Conservation (phyloP, 176 grass and related monocot genomes). For the Panicum miliaceum region DNA sequence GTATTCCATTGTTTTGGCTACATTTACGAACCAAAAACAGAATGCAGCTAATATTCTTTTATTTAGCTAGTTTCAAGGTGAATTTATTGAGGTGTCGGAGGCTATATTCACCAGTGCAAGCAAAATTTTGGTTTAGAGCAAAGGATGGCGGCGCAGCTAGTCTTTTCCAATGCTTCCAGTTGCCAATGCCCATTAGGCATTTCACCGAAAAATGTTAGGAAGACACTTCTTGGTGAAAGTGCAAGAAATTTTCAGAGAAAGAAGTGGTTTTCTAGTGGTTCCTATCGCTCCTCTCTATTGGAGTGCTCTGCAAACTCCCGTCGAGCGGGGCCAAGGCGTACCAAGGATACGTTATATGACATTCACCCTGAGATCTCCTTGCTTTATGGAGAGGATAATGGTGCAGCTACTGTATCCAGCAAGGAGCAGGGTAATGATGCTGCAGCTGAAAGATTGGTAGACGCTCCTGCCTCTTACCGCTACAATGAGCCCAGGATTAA, state of each 20-base stretch:
- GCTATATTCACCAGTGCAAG: not conserved
- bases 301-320: slow-evolving; percentile 50
- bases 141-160: slow-evolving; percentile 36
- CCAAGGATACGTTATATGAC: slow-evolving; percentile 62
- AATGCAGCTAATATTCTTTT: not conserved
- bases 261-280: slow-evolving; percentile 5
- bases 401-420: slow-evolving; percentile 41
- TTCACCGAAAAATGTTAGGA: not conserved
- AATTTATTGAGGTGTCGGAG: not conserved
- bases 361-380: slow-evolving; percentile 74
- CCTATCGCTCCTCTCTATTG: slow-evolving; percentile 3
- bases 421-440: slow-evolving; percentile 28
- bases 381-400: slow-evolving; percentile 61
- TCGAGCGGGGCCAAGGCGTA: slow-evolving; percentile 39
- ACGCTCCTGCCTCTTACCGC: slow-evolving; percentile 29
- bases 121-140: not conserved
- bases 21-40: not conserved
- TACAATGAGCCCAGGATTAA: slow-evolving; percentile 86
- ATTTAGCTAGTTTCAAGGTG: not conserved
- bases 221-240: slow-evolving; percentile 3
- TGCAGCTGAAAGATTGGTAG: slow-evolving; percentile 35
- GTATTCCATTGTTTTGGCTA: not conserved
- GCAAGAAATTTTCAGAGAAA: slow-evolving; percentile 34
- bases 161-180: slow-evolving; percentile 29
- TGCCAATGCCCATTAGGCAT: slow-evolving; percentile 18